phyloP scores from a whole-genome alignment of 1,284 basidiomycete genomes.

The Rhodofomes roseus region DNA sequence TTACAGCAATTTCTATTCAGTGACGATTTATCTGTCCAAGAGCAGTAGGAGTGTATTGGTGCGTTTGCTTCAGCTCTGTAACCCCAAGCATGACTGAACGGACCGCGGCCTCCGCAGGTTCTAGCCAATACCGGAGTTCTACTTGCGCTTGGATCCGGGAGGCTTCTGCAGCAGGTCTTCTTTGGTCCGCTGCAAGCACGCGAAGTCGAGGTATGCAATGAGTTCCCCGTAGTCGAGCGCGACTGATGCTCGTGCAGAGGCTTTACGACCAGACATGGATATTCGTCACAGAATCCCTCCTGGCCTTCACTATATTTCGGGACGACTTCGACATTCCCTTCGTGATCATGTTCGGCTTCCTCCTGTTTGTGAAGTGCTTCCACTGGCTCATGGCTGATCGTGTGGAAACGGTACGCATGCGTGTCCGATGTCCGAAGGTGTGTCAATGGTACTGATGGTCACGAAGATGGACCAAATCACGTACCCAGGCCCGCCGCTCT shows the following conservation, averaged over 20 bases:
- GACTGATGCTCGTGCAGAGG: constrained; percentile 49
- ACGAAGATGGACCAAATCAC: constrained; percentile 93
- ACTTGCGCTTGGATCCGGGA: constrained; percentile 71
- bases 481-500: constrained; percentile 75
- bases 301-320: constrained; percentile 96
- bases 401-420: constrained; percentile 85
- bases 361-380: constrained; percentile 95
- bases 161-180: constrained; percentile 83
- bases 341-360: constrained; percentile 86
- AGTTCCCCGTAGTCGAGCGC: constrained; percentile 12
- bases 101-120: constrained; percentile 48
- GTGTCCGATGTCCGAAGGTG: not conserved
- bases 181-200: constrained; percentile 87
- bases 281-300: constrained; percentile 92
- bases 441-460: not conserved
- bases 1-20: constrained; percentile 92
- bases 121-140: constrained; percentile 92
- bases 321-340: constrained; percentile 94
- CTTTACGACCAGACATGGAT: constrained; percentile 97
- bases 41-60: constrained; percentile 90
- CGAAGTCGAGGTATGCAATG: constrained; percentile 84
- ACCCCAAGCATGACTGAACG: not conserved
- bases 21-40: constrained; percentile 88
- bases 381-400: constrained; percentile 96
- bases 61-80: constrained; percentile 24